phyloP scores from a whole-genome alignment of 2,329 filamentous ascomycete species.

The Cladobotryum protrusum region DNA sequence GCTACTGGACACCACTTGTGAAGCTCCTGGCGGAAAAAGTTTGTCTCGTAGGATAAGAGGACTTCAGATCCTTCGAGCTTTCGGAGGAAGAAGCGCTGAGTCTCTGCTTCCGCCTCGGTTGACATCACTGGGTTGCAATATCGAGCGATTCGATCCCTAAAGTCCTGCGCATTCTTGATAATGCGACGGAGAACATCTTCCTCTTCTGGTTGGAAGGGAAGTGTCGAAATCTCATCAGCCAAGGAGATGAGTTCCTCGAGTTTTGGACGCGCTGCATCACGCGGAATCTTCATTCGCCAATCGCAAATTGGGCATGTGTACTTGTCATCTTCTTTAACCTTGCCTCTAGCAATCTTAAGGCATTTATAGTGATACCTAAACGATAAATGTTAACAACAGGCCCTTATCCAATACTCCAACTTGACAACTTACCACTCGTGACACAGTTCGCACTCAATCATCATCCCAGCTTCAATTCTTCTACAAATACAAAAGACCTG shows the following conservation, averaged over 20 bases:
- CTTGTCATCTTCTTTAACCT: conserved; percentile 97
- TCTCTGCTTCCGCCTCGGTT: conserved; percentile 79
- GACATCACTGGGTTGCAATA: conserved; percentile 78
- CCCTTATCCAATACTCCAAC: too few species aligned
- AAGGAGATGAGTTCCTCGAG: conserved; percentile 81
- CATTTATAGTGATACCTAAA: conserved; percentile 94
- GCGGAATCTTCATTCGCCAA: conserved; percentile 92
- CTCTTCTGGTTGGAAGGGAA: conserved; percentile 95
- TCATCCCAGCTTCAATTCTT: conserved; percentile 90
- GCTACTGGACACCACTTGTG: conserved; percentile 94
- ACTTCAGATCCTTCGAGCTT: conserved; percentile 98
- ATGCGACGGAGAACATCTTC: conserved; percentile 82
- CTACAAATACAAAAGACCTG: conserved; percentile 98
- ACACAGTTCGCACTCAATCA: conserved; percentile 98
- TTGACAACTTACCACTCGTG: conserved; percentile 75
- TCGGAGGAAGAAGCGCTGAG: conserved; percentile 87
- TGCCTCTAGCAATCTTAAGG: conserved; percentile 92
- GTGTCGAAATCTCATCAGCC: conserved; percentile 70
- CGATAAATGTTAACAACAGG: conserved; percentile 11
- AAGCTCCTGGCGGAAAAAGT: conserved; percentile 91
- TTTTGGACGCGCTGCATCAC: conserved; percentile 91
- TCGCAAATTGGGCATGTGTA: conserved; percentile 98
- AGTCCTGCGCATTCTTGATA: conserved; percentile 75
- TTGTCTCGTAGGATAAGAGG: conserved; percentile 86
- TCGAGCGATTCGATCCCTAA: conserved; percentile 72